Conservation (phyloP, 768 basidiomycete genomes). For the Butyriboletus loyo region DNA sequence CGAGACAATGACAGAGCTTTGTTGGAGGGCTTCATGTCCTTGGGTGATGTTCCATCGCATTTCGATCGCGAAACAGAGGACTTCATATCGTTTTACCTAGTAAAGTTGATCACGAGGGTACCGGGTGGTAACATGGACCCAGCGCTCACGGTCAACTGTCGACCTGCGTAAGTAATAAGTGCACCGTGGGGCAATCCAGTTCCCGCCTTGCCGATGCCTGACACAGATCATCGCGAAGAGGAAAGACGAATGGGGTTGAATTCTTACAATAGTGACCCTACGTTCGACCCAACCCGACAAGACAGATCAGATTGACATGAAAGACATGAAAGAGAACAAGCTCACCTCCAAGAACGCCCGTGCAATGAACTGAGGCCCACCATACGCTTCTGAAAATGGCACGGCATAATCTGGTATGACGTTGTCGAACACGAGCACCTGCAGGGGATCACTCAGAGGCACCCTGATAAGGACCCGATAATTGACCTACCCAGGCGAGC, state of each 20-base stretch:
- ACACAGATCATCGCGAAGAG: background rate
- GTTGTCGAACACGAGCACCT: conserved; percentile 29
- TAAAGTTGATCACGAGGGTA: background rate
- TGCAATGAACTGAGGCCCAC: conserved; percentile 27
- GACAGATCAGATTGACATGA: background rate
- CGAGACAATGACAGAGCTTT: conserved; percentile 21
- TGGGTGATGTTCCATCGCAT: conserved; percentile 24
- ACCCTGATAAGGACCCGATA: too few relatives aligned
- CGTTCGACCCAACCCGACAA: background rate
- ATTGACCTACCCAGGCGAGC: conserved; percentile 23
- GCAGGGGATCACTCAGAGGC: background rate
- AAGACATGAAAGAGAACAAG: background rate
- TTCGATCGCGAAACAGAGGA: conserved; percentile 27
- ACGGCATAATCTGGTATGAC: conserved; percentile 29
- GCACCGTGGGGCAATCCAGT: conserved; percentile 26
- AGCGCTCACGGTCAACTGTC: conserved; percentile 24
- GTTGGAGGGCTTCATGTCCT: conserved; percentile 8
- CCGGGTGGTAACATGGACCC: background rate
- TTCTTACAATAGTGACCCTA: conserved; percentile 28
- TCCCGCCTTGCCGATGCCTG: conserved; percentile 27
- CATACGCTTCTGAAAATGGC: conserved; percentile 25
- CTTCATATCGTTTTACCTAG: conserved; percentile 27
- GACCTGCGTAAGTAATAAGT: conserved; percentile 18
- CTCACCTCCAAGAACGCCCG: conserved; percentile 25
- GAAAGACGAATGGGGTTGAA: background rate